These are phyloP conservation scores for Dujonia santamariae DNA, from an alignment of 1,139 yeast species.

Conservation along the genomic window DNA sequence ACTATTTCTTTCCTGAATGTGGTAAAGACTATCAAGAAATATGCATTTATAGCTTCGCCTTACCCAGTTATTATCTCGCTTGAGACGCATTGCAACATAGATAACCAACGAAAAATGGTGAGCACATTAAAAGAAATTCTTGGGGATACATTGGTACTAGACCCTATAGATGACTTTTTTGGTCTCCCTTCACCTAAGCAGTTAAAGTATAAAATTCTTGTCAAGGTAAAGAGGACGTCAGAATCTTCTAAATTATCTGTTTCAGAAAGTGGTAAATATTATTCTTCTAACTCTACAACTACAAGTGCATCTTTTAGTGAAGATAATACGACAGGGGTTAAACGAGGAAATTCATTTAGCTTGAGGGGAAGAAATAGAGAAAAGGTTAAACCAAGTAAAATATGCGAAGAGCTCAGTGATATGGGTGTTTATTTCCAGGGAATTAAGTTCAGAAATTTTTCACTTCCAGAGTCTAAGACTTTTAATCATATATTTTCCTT, in stretches of 20 bases:
- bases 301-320: slow-evolving; percentile 52
- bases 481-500: slow-evolving; percentile 83
- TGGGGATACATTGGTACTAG: slow-evolving; percentile 54
- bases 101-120: slow-evolving; percentile 60
- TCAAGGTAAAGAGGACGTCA: slow-evolving; percentile 71
- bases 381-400: slow-evolving; percentile 25
- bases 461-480: slow-evolving; percentile 82
- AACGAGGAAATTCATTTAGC: slow-evolving; percentile 17
- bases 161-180: slow-evolving; percentile 26
- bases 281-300: slow-evolving; percentile 22
- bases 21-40: slow-evolving; percentile 67
- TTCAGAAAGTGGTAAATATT: slow-evolving; percentile 21
- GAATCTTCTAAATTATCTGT: slow-evolving; percentile 17
- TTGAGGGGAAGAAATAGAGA: slow-evolving; percentile 21
- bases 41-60: slow-evolving; percentile 82
- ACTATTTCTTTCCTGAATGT: slow-evolving; percentile 71
- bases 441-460: slow-evolving; percentile 72
- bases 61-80: slow-evolving; percentile 85
- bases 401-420: slow-evolving; percentile 49
- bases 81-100: slow-evolving; percentile 73
- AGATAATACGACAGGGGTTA: slow-evolving; percentile 23
- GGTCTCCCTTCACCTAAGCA: slow-evolving; percentile 70
- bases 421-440: slow-evolving; percentile 74
- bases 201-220: slow-evolving; percentile 62
- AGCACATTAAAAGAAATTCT: slow-evolving; percentile 51